Percentiles rank a stretch among this genome's conserved stretches.
Evolutionary conservation across 2,329 filamentous ascomycete species (phyloP).

Genomic region (Ceratocystis cubensis): DNA sequence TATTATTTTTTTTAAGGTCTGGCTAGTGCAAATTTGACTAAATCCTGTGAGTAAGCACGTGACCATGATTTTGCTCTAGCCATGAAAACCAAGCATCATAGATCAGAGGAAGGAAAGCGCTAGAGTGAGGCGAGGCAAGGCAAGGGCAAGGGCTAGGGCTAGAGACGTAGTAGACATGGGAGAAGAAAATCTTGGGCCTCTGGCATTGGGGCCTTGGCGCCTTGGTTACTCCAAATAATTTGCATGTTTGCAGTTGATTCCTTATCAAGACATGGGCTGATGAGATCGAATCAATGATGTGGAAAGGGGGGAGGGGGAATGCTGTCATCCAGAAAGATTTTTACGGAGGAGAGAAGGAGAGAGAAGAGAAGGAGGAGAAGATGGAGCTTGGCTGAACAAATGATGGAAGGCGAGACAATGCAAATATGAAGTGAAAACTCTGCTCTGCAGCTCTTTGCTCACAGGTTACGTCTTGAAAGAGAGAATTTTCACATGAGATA

Average conservation of each 20-base stretch:
- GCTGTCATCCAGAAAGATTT: neutral
- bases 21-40: neutral
- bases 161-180: neutral
- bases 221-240: neutral
- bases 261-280: neutral
- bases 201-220: neutral
- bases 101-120: neutral
- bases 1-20: neutral
- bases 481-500: constrained; percentile 6
- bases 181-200: neutral
- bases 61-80: neutral
- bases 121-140: neutral
- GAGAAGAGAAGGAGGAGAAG: neutral
- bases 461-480: neutral
- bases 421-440: constrained; percentile 1
- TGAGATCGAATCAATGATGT: neutral
- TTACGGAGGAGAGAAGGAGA: neutral
- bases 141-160: neutral
- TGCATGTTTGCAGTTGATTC: neutral
- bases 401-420: neutral
- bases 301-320: neutral
- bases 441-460: neutral
- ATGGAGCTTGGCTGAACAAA: neutral
- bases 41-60: neutral
- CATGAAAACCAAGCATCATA: neutral